Conservation (phyloP, 2,329 filamentous ascomycete genomes). For the Onygenales sp. region DNA sequence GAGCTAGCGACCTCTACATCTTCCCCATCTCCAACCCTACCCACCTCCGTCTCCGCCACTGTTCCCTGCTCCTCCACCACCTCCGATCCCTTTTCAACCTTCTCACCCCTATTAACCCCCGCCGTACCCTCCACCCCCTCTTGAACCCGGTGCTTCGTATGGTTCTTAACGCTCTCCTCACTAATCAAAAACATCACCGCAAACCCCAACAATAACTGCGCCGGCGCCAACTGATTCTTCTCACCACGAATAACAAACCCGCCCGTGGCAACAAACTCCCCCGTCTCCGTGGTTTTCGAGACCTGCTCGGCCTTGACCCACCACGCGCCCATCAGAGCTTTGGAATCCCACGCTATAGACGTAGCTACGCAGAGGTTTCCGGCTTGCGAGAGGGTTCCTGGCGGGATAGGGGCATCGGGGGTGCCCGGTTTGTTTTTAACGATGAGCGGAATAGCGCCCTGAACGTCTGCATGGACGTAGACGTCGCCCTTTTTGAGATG, state of each 20-base stretch:
- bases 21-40: slow-evolving; percentile 13
- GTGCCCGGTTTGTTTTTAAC: slow-evolving; percentile 78
- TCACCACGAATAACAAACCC: slow-evolving; percentile 73
- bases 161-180: slow-evolving; percentile 72
- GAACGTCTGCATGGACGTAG: slow-evolving; percentile 83
- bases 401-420: slow-evolving; percentile 78
- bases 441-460: slow-evolving; percentile 73
- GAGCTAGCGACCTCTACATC: slow-evolving; percentile 20
- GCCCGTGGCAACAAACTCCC: slow-evolving; percentile 70
- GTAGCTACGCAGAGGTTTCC: slow-evolving; percentile 76
- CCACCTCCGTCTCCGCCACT: not conserved
- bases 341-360: slow-evolving; percentile 89
- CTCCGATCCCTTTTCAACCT: slow-evolving; percentile 16
- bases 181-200: slow-evolving; percentile 82
- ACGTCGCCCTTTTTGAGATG: slow-evolving; percentile 83
- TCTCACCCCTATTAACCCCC: slow-evolving; percentile 15
- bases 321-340: slow-evolving; percentile 91
- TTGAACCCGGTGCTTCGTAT: slow-evolving; percentile 63
- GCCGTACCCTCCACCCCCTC: slow-evolving; percentile 15
- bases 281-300: slow-evolving; percentile 69
- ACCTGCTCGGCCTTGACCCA: slow-evolving; percentile 91
- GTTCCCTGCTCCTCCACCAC: slow-evolving; percentile 5
- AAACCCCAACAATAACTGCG: slow-evolving; percentile 78
- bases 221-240: slow-evolving; percentile 85
- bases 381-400: slow-evolving; percentile 82